phyloP scores from a whole-genome alignment of 2,329 filamentous ascomycete genomes.

The Parascedosporium putredinis region DNA sequence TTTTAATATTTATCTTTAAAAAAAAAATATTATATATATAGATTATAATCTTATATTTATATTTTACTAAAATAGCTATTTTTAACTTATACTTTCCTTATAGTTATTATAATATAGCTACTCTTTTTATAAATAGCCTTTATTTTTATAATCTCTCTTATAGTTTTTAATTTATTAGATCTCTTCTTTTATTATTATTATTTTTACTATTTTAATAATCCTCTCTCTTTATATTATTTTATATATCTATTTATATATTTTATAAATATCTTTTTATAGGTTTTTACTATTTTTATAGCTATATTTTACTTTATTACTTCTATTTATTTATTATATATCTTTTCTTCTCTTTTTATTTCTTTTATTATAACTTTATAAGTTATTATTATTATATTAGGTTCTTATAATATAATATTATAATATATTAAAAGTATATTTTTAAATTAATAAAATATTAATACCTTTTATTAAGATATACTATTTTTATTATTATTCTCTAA shows the following conservation, averaged over 20 bases:
- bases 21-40: no score
- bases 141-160: background rate
- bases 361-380: background rate
- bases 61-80: no score
- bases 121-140: no score
- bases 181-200: background rate
- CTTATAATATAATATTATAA: background rate
- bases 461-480: background rate
- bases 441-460: background rate
- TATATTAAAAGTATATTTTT: background rate
- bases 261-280: slow-evolving; percentile 1
- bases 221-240: slow-evolving; percentile 5
- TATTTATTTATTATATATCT: no score
- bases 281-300: background rate
- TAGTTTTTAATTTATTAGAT: background rate
- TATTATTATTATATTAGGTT: background rate
- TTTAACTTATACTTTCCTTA: no score
- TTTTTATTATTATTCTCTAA: background rate
- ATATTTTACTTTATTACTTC: no score
- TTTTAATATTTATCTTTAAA: no score
- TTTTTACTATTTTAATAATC: slow-evolving; percentile 1
- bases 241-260: slow-evolving; percentile 3
- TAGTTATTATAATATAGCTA: no score
- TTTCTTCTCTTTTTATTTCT: background rate
- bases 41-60: no score